Conservation (phyloP, 2,329 filamentous ascomycete species). For the Arthrinium puccinioides region DNA sequence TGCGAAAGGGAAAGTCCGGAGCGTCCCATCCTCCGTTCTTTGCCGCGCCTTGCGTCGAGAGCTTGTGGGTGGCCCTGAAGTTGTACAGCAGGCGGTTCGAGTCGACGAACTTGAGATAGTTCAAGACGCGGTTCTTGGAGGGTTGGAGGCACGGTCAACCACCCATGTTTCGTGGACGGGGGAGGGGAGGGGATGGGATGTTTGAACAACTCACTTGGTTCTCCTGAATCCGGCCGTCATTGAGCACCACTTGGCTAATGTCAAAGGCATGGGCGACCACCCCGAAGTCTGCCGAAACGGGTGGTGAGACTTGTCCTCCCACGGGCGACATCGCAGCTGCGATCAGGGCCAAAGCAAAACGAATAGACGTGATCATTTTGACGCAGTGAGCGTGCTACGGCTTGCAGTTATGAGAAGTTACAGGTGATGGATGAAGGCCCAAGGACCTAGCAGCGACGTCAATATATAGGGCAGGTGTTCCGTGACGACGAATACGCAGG, state of each 20-base stretch:
- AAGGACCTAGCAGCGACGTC: too few relatives aligned
- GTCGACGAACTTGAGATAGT: slow-evolving; percentile 37
- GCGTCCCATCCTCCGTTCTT: slow-evolving; percentile 46
- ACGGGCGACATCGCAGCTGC: not conserved
- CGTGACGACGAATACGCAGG: too few relatives aligned
- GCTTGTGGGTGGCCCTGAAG: slow-evolving; percentile 37
- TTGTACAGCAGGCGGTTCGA: slow-evolving; percentile 39
- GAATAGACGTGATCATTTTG: too few relatives aligned
- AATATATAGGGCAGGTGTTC: too few relatives aligned
- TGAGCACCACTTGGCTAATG: slow-evolving; percentile 30
- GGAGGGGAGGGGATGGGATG: not conserved
- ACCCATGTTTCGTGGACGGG: not conserved
- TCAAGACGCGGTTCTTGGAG: slow-evolving; percentile 34
- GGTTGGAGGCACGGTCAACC: too few relatives aligned
- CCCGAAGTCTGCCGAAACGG: slow-evolving; percentile 20
- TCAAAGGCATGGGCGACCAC: slow-evolving; percentile 29
- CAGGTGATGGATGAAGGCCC: too few relatives aligned
- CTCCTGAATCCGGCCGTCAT: slow-evolving; percentile 29
- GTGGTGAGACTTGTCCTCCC: slow-evolving; percentile 16
- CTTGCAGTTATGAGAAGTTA: too few relatives aligned
- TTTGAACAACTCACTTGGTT: slow-evolving; percentile 22
- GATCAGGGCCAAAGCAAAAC: not conserved
- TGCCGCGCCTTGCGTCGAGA: slow-evolving; percentile 37
- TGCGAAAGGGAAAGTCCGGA: slow-evolving; percentile 44
- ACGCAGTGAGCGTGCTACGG: too few relatives aligned